phyloP scores from a whole-genome alignment of 495 filamentous ascomycete genomes.

The Apiosordaria backusii region DNA sequence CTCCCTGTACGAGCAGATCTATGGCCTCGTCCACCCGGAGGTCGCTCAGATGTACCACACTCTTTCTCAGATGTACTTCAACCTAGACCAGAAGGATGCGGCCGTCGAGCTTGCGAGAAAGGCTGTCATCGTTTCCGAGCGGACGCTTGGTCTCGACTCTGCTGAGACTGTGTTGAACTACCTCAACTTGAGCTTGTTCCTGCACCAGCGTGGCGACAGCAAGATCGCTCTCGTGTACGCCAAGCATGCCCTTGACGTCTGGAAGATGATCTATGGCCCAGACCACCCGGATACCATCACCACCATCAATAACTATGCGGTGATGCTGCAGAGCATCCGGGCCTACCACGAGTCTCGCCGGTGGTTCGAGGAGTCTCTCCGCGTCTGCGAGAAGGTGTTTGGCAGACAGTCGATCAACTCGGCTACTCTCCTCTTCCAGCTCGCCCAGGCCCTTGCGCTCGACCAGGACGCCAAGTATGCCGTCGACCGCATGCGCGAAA shows the following conservation, averaged over 20 bases:
- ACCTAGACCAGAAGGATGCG: slow-evolving; percentile 90
- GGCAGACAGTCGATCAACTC: slow-evolving; percentile 85
- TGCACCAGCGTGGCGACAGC: slow-evolving; percentile 87
- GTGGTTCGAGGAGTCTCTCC: slow-evolving; percentile 93
- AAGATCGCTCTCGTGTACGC: slow-evolving; percentile 77
- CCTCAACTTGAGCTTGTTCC: slow-evolving; percentile 92
- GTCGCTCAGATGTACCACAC: slow-evolving; percentile 93
- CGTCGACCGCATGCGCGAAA: slow-evolving; percentile 88
- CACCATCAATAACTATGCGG: slow-evolving; percentile 96
- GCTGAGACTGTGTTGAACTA: slow-evolving; percentile 90
- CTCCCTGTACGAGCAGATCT: slow-evolving; percentile 97
- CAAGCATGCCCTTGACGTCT: slow-evolving; percentile 88
- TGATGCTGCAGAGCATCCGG: slow-evolving; percentile 95
- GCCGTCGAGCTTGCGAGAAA: slow-evolving; percentile 95
- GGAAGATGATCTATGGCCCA: slow-evolving; percentile 93
- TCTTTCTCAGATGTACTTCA: slow-evolving; percentile 91
- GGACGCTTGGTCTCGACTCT: slow-evolving; percentile 90
- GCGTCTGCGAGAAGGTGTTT: slow-evolving; percentile 80
- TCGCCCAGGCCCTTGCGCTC: slow-evolving; percentile 88
- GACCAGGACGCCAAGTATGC: slow-evolving; percentile 89
- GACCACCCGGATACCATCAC: slow-evolving; percentile 97
- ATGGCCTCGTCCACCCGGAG: slow-evolving; percentile 95
- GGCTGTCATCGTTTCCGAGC: slow-evolving; percentile 91
- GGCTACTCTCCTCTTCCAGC: slow-evolving; percentile 94
- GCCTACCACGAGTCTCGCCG: slow-evolving; percentile 85